Base-by-base conservation (phyloP, 2,329 filamentous ascomycete genomes). In the Talaromyces albobiverticillius region DNA sequence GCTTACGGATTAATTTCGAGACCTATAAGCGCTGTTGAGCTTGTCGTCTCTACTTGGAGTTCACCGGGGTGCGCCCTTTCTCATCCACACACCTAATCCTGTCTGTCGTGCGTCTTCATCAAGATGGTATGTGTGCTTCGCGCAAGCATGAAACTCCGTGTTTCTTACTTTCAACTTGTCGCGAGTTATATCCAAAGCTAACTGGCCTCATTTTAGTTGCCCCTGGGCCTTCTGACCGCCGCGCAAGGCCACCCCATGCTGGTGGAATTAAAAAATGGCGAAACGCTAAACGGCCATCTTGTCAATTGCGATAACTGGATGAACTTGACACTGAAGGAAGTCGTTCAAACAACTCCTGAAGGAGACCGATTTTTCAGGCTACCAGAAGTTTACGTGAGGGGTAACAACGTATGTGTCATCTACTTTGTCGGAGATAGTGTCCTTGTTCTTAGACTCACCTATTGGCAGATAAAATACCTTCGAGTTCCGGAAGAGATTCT, bases 241-340 rank as follows among this genome's bases (percentile, higher is more conserved):
- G 92, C 94, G 61, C 92, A 96, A 79, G 94, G 94, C 81, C 90
- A 96, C 71, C 93, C 94, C 3, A 97, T 96, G 88, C 87, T 96
- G 54, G 92, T 96, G 61, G 92, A 96, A 79, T 87, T 96, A 62
- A 96, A 96, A 81, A 95, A 93, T 68, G 92, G 92, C 76, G 92
- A 99, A 76, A 97, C 94, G 0, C 83, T 99, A 57, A 99, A 97
- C 76, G 94, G 94, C 59, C 91, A 96, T 69, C 80, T 99, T 56
- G 88, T 96, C 72, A 90, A 88, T 73, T 99, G 93, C 84, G 94
- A 99, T 73, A 99, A 93, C 46, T 99, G 94, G 91, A 99, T 99
- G 94, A 99, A 99, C 77, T 79, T 99, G 64, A 97, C 93, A 2
- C 77, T 99, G 62, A 95, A 94, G 74, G 94, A 97, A 73, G 95